A percentile compares a stretch with the other conserved stretches of the same genome.
Conservation (phyloP, 768 basidiomycete genomes). For the Collybia sp. region DNA sequence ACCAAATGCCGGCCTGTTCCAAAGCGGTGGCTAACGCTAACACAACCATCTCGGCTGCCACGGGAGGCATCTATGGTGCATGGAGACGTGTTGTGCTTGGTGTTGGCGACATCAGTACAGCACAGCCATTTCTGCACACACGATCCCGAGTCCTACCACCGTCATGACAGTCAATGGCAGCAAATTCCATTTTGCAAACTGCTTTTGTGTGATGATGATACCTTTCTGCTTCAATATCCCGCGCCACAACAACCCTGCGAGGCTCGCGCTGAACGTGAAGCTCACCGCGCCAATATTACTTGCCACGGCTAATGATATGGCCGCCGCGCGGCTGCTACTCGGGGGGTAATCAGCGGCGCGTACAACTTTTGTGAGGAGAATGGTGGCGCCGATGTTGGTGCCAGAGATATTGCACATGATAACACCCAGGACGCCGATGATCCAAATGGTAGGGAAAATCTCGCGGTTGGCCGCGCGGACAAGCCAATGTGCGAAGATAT, state of each 20-base stretch:
- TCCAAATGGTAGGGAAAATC: conserved; percentile 51
- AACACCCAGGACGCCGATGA: conserved; percentile 69
- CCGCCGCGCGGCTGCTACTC: conserved; percentile 46
- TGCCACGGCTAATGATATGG: conserved; percentile 75
- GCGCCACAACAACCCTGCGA: conserved; percentile 86
- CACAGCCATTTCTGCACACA: conserved; percentile 73
- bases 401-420: conserved; percentile 79
- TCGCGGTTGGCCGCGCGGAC: conserved; percentile 34
- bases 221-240: conserved; percentile 70
- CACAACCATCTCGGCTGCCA: too few species aligned
- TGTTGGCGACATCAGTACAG: conserved; percentile 31
- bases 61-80: background rate
- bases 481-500: conserved; percentile 73
- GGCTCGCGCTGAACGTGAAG: conserved; percentile 82
- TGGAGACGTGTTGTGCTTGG: background rate
- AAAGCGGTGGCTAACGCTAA: too few species aligned
- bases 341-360: conserved; percentile 40
- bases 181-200: conserved; percentile 73
- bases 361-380: conserved; percentile 79
- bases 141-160: conserved; percentile 58
- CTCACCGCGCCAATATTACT: conserved; percentile 91
- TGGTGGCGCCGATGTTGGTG: conserved; percentile 90
- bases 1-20: too few species aligned
- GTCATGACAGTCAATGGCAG: conserved; percentile 65
- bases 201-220: conserved; percentile 50